Evolutionary conservation across 352 stramenopile genomes (phyloP).

Genomic region (Globisporangium cystogenes): DNA sequence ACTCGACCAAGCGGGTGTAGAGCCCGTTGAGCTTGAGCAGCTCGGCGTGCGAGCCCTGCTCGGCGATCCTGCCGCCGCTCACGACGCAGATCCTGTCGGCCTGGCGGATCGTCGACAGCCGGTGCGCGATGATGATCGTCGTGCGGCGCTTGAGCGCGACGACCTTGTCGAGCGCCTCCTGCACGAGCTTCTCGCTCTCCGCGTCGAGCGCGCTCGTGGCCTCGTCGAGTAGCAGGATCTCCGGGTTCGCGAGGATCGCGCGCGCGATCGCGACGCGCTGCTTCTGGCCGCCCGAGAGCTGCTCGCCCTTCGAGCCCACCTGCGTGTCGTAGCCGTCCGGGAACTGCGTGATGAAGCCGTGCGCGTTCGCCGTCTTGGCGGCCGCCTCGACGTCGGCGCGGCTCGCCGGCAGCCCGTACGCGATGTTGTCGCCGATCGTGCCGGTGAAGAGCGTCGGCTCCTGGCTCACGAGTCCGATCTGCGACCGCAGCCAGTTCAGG

Average conservation of each 20-base stretch:
- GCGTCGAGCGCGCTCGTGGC: conserved; percentile 41
- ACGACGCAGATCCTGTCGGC: conserved; percentile 17
- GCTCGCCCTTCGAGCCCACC: conserved; percentile 54
- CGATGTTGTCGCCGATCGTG: conserved; percentile 39
- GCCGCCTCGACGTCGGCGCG: conserved; percentile 55
- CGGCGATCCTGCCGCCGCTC: conserved; percentile 5
- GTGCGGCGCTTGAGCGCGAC: conserved; percentile 17
- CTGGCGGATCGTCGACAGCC: conserved; percentile 17
- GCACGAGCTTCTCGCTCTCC: conserved; percentile 48
- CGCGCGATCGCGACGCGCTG: conserved; percentile 89
- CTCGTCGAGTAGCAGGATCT: conserved; percentile 59
- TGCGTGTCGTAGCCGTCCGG: conserved; percentile 85
- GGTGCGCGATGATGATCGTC: conserved; percentile 36
- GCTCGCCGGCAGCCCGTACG: conserved; percentile 19
- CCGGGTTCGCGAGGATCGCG: conserved; percentile 81
- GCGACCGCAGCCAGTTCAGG: conserved; percentile 19
- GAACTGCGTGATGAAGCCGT: conserved; percentile 84
- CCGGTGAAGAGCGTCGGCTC: conserved; percentile 55
- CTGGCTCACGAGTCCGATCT: conserved; percentile 44
- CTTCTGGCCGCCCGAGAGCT: conserved; percentile 90
- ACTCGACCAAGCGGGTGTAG: too few species aligned
- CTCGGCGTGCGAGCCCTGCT: conserved; percentile 13
- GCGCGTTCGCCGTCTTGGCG: conserved; percentile 76
- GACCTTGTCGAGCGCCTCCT: conserved; percentile 18
- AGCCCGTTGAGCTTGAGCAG: too few species aligned